These are phyloP conservation scores for Bombardia bombarda DNA, from an alignment of 495 filamentous ascomycete species.

Conservation along the genomic window DNA sequence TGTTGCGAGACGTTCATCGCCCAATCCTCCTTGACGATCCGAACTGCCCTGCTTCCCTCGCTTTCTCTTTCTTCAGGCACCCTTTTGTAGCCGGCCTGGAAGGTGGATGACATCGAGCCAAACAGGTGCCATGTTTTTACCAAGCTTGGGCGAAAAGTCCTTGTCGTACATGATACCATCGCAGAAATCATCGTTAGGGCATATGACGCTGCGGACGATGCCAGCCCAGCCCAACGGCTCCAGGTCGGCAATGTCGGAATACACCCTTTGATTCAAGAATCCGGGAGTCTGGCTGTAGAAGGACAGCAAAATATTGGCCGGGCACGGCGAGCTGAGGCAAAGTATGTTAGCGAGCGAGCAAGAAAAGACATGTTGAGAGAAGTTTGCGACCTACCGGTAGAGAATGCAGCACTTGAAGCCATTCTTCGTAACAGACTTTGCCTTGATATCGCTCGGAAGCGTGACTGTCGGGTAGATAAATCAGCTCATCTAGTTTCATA, in stretches of 20 bases:
- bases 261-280: constrained; percentile 5
- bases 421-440: neutral
- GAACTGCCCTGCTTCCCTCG: neutral
- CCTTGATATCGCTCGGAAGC: neutral
- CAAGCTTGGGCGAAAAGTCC: neutral
- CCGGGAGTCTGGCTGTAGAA: neutral
- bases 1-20: neutral
- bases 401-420: constrained; percentile 2
- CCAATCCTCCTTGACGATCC: neutral
- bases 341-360: neutral
- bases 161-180: neutral
- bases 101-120: neutral
- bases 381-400: constrained; percentile 5
- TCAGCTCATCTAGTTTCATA: neutral
- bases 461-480: neutral
- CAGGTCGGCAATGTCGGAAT: constrained; percentile 1
- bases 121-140: neutral
- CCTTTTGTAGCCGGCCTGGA: neutral
- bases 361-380: neutral
- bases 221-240: constrained; percentile 3
- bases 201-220: constrained; percentile 7
- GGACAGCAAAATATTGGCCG: too few species aligned
- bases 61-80: neutral
- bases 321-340: neutral
- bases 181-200: constrained; percentile 1